Conservation (phyloP, 2,329 filamentous ascomycete genomes). For the Claviceps citrina region DNA sequence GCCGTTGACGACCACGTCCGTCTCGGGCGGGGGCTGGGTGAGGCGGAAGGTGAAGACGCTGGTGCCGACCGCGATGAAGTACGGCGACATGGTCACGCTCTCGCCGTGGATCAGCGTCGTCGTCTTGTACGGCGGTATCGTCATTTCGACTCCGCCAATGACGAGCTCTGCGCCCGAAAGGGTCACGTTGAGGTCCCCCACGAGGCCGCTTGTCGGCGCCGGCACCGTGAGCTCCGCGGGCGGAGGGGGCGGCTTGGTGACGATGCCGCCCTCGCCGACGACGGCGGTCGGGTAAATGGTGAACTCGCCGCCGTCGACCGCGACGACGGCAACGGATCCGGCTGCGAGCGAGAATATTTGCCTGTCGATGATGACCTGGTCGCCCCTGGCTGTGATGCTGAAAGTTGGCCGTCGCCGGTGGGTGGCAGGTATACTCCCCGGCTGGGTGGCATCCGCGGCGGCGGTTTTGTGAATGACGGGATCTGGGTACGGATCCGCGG, state of each 20-base stretch:
- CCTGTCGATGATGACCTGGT: constrained; percentile 31
- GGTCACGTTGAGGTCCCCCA: constrained; percentile 26
- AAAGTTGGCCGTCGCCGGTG: constrained; percentile 13
- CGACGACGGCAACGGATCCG: constrained; percentile 26
- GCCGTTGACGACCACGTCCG: constrained; percentile 31
- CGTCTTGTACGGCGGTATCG: constrained; percentile 22
- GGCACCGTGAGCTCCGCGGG: constrained; percentile 18
- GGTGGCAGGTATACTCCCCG: too few relatives aligned
- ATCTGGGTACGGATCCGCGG: constrained; percentile 1
- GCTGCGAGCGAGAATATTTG: constrained; percentile 27
- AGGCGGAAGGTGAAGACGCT: constrained; percentile 23
- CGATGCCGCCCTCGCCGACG: constrained; percentile 27
- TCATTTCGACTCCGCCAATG: constrained; percentile 28
- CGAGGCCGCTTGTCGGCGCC: constrained; percentile 21
- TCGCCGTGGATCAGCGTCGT: constrained; percentile 20
- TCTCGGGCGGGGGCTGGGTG: constrained; percentile 17
- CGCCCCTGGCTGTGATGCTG: constrained; percentile 28
- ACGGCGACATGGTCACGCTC: constrained; percentile 20
- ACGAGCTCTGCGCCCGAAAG: constrained; percentile 26
- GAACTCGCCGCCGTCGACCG: constrained; percentile 27
- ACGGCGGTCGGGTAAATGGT: constrained; percentile 32
- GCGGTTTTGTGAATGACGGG: constrained; percentile 10
- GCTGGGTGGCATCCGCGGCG: too few relatives aligned
- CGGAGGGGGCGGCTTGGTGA: constrained; percentile 24
- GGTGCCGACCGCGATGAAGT: constrained; percentile 20